phyloP scores from a whole-genome alignment of 345 rosid genomes.

The Excoecaria cochinchinensis region DNA sequence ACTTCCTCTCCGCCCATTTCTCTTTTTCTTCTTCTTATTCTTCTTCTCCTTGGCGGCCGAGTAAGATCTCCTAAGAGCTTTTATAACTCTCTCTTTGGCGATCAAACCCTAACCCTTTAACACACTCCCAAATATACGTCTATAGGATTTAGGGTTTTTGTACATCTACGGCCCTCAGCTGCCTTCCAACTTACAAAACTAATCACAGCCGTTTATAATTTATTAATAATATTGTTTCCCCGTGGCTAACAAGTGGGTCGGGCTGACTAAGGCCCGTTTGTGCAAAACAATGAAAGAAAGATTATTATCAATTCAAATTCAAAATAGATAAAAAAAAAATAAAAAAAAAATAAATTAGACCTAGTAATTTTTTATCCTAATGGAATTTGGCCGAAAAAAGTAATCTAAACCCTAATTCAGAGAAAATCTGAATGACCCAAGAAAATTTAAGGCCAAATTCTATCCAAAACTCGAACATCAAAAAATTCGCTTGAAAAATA shows the following conservation, averaged over 20 bases:
- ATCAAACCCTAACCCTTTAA: neutral
- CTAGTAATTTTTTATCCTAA: too few species aligned
- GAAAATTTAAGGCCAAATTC: too few species aligned
- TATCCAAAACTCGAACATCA: too few species aligned
- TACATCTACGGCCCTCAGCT: neutral
- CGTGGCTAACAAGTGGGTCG: neutral
- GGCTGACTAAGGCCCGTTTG: neutral
- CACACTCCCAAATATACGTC: neutral
- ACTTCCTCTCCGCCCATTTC: slow-evolving; percentile 49
- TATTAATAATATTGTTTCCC: neutral
- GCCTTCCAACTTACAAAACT: neutral
- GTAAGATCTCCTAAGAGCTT: neutral
- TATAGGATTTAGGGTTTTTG: neutral
- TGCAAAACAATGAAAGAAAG: too few species aligned
- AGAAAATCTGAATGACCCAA: too few species aligned
- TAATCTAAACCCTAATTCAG: too few species aligned
- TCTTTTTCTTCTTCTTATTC: neutral
- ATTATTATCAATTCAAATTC: too few species aligned
- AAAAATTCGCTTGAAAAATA: too few species aligned
- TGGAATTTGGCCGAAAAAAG: too few species aligned
- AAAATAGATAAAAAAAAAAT: too few species aligned
- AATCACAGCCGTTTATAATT: neutral
- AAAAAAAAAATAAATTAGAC: too few species aligned
- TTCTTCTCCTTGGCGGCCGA: neutral
- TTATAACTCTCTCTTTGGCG: neutral